These are phyloP conservation scores for Echinochloa phyllopogon DNA, from an alignment of 176 grass and related monocot species.

Conservation along the genomic window DNA sequence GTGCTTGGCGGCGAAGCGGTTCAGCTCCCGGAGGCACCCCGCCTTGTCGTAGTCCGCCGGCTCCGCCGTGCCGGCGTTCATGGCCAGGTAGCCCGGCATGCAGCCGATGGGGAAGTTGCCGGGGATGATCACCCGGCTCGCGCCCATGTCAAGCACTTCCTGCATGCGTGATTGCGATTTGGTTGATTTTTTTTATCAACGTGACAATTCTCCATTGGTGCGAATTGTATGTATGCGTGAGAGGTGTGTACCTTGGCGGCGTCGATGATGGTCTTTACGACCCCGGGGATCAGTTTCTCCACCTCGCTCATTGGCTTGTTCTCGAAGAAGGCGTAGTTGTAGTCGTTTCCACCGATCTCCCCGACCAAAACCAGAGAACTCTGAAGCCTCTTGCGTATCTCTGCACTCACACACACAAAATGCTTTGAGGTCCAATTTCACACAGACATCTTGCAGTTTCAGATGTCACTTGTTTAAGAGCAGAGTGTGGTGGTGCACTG, in stretches of 20 bases:
- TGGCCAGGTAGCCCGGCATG: constrained; percentile 73
- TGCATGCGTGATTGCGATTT: neutral
- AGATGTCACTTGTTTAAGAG: neutral
- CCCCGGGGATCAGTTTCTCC: constrained; percentile 64
- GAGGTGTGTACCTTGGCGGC: constrained; percentile 57
- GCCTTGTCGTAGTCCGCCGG: constrained; percentile 59
- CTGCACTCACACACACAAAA: constrained; percentile 26
- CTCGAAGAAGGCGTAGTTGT: constrained; percentile 77
- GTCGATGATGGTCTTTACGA: constrained; percentile 64
- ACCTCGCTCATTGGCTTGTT: constrained; percentile 44
- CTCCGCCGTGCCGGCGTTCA: constrained; percentile 42
- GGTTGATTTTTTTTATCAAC: neutral
- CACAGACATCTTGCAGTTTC: neutral
- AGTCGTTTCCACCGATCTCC: constrained; percentile 94
- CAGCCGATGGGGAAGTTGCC: constrained; percentile 96
- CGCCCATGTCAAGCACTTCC: constrained; percentile 81
- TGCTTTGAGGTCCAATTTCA: neutral
- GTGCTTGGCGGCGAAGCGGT: constrained; percentile 71
- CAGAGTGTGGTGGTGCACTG: neutral
- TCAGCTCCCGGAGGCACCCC: constrained; percentile 66
- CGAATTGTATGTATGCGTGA: neutral
- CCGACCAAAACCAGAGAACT: constrained; percentile 71
- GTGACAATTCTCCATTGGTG: neutral
- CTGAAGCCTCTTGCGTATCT: constrained; percentile 48
- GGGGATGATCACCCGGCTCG: constrained; percentile 64